Conservation (phyloP, 164 flowering plant species). For the Akebia trifoliata region DNA sequence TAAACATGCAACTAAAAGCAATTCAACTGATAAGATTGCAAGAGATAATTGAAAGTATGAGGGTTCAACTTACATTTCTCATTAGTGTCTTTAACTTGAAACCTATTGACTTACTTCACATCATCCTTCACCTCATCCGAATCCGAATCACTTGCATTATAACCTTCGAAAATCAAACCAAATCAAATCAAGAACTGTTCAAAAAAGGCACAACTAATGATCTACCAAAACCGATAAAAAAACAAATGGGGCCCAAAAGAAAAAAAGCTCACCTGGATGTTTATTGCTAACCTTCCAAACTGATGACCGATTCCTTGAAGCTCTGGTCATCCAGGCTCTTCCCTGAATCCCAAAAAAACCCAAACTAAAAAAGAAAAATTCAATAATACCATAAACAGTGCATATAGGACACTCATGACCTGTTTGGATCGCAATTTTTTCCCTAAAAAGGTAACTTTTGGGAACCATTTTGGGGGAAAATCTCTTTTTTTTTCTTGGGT, state of each 20-base stretch:
- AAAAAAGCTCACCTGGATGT: slow-evolving; percentile 50
- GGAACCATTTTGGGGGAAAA: no score
- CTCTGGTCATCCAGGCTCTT: slow-evolving; percentile 65
- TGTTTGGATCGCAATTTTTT: no score
- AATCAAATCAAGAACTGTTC: background rate
- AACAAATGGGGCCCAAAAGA: background rate
- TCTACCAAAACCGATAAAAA: background rate
- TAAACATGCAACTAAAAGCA: background rate
- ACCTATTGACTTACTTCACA: slow-evolving; percentile 2
- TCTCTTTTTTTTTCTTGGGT: no score
- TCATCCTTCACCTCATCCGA: slow-evolving; percentile 51
- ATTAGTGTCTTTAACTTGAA: background rate
- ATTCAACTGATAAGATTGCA: background rate
- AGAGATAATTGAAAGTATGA: background rate
- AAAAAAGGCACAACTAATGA: slow-evolving; percentile 2
- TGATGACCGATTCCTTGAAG: slow-evolving; percentile 63
- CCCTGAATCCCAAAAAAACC: slow-evolving; percentile 39
- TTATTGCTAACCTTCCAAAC: slow-evolving; percentile 75
- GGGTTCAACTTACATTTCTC: slow-evolving; percentile 24
- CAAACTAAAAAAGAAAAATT: background rate
- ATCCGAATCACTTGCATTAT: slow-evolving; percentile 77
- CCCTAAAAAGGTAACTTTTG: no score
- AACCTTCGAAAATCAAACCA: slow-evolving; percentile 36
- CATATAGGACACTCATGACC: no score
- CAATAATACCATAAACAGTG: background rate